These are phyloP conservation scores for Terana coerulea DNA, from an alignment of 768 basidiomycete genomes.

Conservation along the genomic window DNA sequence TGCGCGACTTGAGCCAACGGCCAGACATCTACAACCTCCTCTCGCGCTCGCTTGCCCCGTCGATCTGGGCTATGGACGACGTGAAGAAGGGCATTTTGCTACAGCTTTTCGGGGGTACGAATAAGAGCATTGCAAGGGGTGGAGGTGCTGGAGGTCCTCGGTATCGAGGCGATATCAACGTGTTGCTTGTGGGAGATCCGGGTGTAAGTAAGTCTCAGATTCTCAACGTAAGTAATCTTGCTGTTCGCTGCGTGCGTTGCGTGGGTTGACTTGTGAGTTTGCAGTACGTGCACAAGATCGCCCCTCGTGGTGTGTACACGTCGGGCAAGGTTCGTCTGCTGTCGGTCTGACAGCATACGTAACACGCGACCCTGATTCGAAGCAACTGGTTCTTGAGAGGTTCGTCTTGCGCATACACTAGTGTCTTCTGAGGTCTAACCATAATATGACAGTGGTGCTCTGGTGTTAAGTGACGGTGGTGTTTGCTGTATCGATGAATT, in stretches of 20 bases:
- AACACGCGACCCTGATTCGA: conserved; percentile 96
- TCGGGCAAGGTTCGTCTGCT: conserved; percentile 98
- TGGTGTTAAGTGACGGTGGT: conserved; percentile 93
- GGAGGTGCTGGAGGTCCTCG: conserved; percentile 95
- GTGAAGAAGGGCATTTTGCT: conserved; percentile 97
- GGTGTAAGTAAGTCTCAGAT: conserved; percentile 98
- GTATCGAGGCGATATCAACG: conserved; percentile 97
- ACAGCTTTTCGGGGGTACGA: conserved; percentile 96
- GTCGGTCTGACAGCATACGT: conserved; percentile 99
- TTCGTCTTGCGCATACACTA: conserved; percentile 26
- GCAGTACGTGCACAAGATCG: conserved; percentile 98
- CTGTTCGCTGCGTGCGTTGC: neutral
- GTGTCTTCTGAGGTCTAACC: neutral
- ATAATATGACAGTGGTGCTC: conserved; percentile 65
- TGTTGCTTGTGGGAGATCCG: conserved; percentile 94
- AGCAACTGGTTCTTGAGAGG: conserved; percentile 97
- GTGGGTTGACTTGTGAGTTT: conserved; percentile 12
- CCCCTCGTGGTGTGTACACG: conserved; percentile 95
- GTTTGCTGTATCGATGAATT: conserved; percentile 99
- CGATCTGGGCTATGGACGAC: conserved; percentile 98
- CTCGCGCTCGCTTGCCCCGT: conserved; percentile 83
- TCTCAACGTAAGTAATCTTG: conserved; percentile 56
- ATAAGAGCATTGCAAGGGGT: conserved; percentile 89
- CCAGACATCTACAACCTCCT: conserved; percentile 87
- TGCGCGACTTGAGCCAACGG: conserved; percentile 66